Conservation (phyloP, 768 basidiomycete genomes). For the Tulasnella sp. region DNA sequence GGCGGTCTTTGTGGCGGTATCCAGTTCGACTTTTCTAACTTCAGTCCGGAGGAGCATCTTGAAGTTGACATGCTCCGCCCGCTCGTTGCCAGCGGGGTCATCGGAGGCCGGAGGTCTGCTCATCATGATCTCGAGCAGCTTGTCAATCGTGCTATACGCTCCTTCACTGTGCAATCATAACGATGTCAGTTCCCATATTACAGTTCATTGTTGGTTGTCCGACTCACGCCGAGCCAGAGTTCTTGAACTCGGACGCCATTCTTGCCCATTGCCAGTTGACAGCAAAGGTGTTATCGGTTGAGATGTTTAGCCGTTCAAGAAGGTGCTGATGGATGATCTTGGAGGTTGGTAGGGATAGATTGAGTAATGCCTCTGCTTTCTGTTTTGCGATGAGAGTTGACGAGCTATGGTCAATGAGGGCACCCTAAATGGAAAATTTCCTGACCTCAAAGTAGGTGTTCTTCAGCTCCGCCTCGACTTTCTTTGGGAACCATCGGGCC, state of each 20-base stretch:
- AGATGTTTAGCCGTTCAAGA: conserved; percentile 14
- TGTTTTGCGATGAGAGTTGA: too few species aligned
- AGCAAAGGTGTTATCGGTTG: background rate
- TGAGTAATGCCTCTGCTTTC: conserved; percentile 6
- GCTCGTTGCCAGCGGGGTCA: background rate
- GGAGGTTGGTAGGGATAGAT: conserved; percentile 4
- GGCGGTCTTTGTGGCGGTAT: background rate
- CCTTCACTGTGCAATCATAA: too few species aligned
- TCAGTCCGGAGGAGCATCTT: conserved; percentile 21
- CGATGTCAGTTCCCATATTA: too few species aligned
- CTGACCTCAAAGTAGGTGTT: background rate
- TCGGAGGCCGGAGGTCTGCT: too few species aligned
- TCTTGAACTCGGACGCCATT: conserved; percentile 25
- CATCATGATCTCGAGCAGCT: conserved; percentile 25
- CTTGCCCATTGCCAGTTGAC: conserved; percentile 25
- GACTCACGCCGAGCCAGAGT: conserved; percentile 27
- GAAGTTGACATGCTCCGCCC: conserved; percentile 18
- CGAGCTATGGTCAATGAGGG: too few species aligned
- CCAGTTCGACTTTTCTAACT: background rate
- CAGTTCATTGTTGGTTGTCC: too few species aligned
- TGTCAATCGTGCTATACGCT: conserved; percentile 8
- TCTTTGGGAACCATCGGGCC: background rate
- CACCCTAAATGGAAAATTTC: too few species aligned
- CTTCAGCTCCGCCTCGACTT: background rate
- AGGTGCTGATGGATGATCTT: background rate